Base-by-base conservation (phyloP, 2,329 filamentous ascomycete genomes). In the Aspergillus sp. region DNA sequence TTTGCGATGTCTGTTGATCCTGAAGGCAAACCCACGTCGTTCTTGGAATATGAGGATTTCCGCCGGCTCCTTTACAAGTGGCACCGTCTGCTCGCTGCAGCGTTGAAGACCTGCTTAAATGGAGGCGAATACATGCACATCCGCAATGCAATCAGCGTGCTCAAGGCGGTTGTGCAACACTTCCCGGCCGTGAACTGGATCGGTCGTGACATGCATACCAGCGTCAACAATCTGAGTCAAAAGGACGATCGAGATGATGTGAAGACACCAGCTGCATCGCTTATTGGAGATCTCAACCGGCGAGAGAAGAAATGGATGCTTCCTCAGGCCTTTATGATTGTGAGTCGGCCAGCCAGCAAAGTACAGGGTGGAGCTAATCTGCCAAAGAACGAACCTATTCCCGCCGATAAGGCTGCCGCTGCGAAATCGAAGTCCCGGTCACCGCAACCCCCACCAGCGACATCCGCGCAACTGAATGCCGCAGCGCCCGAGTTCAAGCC, bases 101-200 rank as follows among this genome's bases (percentile, higher is more conserved):
- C 89, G 2, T 67, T 98, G 34, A 88, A 86, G 54, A 73, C 74
- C 24, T 95, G 89, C 54, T 70, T 98, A 29, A 76, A 77, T 12
- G 80, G 81, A 16, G 78, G 75, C 19, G 89, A 96, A 60, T 98
- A 91, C 74, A 95, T 95, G 82, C 88, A 95, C 57, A 93, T 96
- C 53, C 80, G 89, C 34, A 98, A 98, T 55, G 86, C 86, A 27
- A 93, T 96, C 45, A 91, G 82, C 36, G 72, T 96, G 3, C 69
- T 98, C 37, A 93, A 91, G 54, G 73, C 76, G 8, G 71, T 94
- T 29, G 74, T 85, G 15, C 78, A 86, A 31, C 73, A 78, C 49
- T 98, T 94, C 69, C 93, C 91, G 3, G 81, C 80, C 11, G 76
- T 96, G 36, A 86, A 93, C 51, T 91, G 86, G 57, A 89, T 93